phyloP scores from a whole-genome alignment of 148 eudicot genomes.

The Talinum fruticosum region DNA sequence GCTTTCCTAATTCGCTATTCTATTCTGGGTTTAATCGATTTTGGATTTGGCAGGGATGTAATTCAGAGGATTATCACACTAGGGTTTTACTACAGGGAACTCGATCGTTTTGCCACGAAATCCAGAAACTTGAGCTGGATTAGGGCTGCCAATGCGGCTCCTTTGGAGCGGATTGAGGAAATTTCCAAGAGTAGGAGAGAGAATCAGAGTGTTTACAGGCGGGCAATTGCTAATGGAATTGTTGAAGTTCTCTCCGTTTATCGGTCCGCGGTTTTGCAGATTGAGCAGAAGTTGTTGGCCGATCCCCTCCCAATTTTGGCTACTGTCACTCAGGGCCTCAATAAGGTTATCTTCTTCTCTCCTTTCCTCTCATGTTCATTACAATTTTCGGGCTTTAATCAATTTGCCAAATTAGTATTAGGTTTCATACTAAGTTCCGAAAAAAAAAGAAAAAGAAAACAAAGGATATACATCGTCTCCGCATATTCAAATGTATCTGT shows the following conservation, averaged over 20 bases:
- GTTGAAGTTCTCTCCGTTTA: conserved; percentile 90
- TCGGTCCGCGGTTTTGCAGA: conserved; percentile 81
- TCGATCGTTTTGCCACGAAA: conserved; percentile 78
- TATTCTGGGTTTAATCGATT: neutral
- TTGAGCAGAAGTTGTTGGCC: conserved; percentile 90
- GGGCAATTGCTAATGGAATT: conserved; percentile 95
- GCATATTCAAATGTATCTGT: neutral
- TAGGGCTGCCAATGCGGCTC: conserved; percentile 50
- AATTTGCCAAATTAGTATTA: neutral
- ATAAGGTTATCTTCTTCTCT: conserved; percentile 52
- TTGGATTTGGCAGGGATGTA: conserved; percentile 58
- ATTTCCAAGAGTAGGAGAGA: conserved; percentile 40
- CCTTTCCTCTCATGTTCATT: neutral
- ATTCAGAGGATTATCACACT: conserved; percentile 76
- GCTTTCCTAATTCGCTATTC: neutral
- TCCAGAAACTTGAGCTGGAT: conserved; percentile 95
- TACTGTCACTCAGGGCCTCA: conserved; percentile 86
- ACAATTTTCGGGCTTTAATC: neutral
- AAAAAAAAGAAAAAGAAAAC: too few species aligned
- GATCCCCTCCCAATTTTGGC: conserved; percentile 83
- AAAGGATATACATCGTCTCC: neutral
- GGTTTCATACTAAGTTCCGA: too few species aligned
- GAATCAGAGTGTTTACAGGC: conserved; percentile 74
- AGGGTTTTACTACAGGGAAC: conserved; percentile 94
- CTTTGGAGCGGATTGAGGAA: conserved; percentile 46